Base-by-base conservation (phyloP, 108 stramenopile species). In the Epipyxis sp. region DNA sequence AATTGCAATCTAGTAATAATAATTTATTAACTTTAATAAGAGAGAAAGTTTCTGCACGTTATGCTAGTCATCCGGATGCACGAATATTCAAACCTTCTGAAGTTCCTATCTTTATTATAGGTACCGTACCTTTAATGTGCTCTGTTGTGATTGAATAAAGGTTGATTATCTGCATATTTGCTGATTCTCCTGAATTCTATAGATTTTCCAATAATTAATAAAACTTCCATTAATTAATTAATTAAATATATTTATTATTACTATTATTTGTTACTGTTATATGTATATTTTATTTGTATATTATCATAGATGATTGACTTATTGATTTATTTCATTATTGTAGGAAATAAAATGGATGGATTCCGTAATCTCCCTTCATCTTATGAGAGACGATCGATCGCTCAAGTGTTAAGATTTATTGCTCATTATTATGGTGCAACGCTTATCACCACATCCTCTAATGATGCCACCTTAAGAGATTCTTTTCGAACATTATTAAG, bases 371-470 rank as follows among this genome's bases (percentile, higher is more conserved):
- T 57, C 20, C 54, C 54, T n/a, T n/a, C n/a, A 57, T 16, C 25
- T 25, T 57, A 16, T 16, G 54, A 65, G 34, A 29, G 25, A 6
- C 3, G 25, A 35, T 65, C 6, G 34, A 32, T 65, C 6, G 20
- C 6, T 10, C 61, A 65, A 65, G 20, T 3, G 3, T 6, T 65
- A 32, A 16, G 61, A 6, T 65, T 65, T 65, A 25, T 65, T 37
- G 3, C 13, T 29, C 61, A 65, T 65, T 65, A 65, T 65, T 65
- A 32, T 37, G 61, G 61, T 65, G 61, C 61, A 6, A 13, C 61
- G 3, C 10, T 65, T 13, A 6, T 65, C 6, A 13, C 13, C 34
- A 65, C 34, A 6, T 3, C 3, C 6, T 10, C 25, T 3, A 29
- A 65, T 29, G 61, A 65, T 65, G 13, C 34, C 10, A 29, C 27